These are phyloP conservation scores for Ogataea henricii DNA, from an alignment of 805 yeast species.

Conservation along the genomic window DNA sequence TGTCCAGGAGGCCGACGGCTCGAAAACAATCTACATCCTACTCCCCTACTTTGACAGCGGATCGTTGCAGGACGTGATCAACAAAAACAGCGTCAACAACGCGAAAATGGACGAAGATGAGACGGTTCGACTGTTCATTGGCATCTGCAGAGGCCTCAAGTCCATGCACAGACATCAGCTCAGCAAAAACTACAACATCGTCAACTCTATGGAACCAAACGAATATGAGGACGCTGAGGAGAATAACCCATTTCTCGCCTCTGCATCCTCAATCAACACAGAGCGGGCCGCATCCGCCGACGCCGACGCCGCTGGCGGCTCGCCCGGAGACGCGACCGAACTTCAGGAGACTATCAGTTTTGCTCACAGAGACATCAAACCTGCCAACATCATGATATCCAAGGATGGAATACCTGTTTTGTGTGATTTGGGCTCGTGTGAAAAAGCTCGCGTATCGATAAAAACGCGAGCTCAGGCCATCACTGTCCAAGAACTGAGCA, in stretches of 20 bases:
- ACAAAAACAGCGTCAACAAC: conserved; percentile 58
- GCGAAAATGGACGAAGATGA: conserved; percentile 60
- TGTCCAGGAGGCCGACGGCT: conserved; percentile 74
- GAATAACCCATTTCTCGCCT: conserved; percentile 26
- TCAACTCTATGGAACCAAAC: conserved; percentile 22
- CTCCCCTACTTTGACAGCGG: conserved; percentile 76
- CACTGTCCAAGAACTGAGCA: conserved; percentile 76
- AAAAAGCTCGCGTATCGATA: conserved; percentile 57
- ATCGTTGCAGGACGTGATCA: conserved; percentile 80
- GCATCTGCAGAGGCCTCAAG: conserved; percentile 72
- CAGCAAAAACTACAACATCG: conserved; percentile 22
- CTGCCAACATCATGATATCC: conserved; percentile 83
- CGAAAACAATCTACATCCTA: conserved; percentile 73
- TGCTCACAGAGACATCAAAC: conserved; percentile 87
- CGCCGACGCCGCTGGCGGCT: conserved; percentile 11
- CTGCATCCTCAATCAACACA: neutral
- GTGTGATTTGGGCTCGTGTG: conserved; percentile 82
- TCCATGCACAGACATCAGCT: conserved; percentile 68
- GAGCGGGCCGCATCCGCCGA: neutral
- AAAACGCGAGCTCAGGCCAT: conserved; percentile 69
- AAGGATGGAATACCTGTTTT: conserved; percentile 75
- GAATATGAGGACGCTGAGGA: conserved; percentile 20
- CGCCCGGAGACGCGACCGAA: conserved; percentile 45
- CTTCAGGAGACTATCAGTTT: conserved; percentile 61
- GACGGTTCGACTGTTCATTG: conserved; percentile 61